A percentile compares a stretch with the other conserved stretches of the same genome.
Conservation (phyloP, 495 filamentous ascomycete species). For the Lophium mytilinum region DNA sequence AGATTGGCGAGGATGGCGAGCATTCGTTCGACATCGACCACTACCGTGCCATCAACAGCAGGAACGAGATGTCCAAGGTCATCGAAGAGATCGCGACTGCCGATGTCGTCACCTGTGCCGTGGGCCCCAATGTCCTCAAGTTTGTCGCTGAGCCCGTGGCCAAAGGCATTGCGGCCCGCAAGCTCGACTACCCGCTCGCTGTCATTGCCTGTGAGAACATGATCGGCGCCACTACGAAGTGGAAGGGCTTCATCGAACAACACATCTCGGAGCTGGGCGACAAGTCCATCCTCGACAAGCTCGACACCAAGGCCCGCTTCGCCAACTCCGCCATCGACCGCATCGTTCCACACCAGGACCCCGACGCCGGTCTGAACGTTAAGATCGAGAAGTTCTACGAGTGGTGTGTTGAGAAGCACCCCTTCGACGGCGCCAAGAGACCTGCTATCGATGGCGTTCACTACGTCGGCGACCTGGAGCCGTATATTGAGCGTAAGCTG, state of each 20-base stretch:
- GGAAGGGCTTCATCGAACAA: constrained; percentile 71
- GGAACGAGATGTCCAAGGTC: constrained; percentile 68
- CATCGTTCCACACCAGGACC: constrained; percentile 83
- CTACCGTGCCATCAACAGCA: constrained; percentile 93
- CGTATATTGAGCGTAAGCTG: constrained; percentile 98
- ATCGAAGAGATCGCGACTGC: constrained; percentile 78
- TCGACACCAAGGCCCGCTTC: constrained; percentile 48
- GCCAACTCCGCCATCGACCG: constrained; percentile 98
- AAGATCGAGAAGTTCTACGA: constrained; percentile 97
- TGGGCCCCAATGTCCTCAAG: constrained; percentile 90
- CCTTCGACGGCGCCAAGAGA: constrained; percentile 55
- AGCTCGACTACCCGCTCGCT: constrained; percentile 62
- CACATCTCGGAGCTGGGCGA: constrained; percentile 58
- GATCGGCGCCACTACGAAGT: constrained; percentile 80
- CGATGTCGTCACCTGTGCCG: constrained; percentile 88
- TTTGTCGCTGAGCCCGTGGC: constrained; percentile 92
- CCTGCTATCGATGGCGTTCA: constrained; percentile 80
- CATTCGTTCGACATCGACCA: constrained; percentile 76
- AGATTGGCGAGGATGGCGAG: constrained; percentile 82
- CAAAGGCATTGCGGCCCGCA: constrained; percentile 75
- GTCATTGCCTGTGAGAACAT: constrained; percentile 98
- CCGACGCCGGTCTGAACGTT: constrained; percentile 74
- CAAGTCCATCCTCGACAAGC: constrained; percentile 34
- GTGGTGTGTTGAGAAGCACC: constrained; percentile 86
- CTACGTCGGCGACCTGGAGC: constrained; percentile 82